phyloP scores from a whole-genome alignment of 176 grass and related monocot genomes.

The Carex scoparia region DNA sequence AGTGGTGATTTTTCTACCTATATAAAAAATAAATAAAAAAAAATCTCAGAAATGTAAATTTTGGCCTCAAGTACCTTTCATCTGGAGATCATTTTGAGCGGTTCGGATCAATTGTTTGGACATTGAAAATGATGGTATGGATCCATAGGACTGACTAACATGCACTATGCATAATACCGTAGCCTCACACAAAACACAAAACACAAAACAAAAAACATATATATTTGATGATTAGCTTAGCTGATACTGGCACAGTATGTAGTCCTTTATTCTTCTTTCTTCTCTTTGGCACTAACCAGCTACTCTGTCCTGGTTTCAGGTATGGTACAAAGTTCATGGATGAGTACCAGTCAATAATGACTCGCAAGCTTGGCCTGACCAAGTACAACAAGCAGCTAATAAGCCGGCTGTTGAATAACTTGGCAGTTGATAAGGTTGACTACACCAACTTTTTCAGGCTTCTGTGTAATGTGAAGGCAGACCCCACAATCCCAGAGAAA shows the following conservation, averaged over 20 bases:
- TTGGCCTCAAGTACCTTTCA: too few relatives aligned
- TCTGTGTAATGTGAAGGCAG: conserved; percentile 81
- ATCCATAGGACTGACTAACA: too few relatives aligned
- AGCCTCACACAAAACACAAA: background rate
- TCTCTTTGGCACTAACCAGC: background rate
- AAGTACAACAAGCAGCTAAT: conserved; percentile 97
- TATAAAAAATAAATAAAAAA: too few relatives aligned
- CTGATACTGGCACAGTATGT: background rate
- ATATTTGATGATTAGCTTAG: background rate
- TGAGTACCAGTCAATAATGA: conserved; percentile 97
- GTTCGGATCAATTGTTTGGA: too few relatives aligned
- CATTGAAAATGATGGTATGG: too few relatives aligned
- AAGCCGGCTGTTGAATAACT: conserved; percentile 69
- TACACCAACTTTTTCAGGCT: conserved; percentile 96
- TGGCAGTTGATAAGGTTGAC: conserved; percentile 93
- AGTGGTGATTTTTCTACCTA: too few relatives aligned
- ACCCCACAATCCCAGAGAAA: conserved; percentile 45
- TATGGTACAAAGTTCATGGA: conserved; percentile 98
- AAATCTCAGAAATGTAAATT: too few relatives aligned
- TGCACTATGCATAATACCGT: too few relatives aligned
- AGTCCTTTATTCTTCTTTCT: background rate
- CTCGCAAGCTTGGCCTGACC: conserved; percentile 66
- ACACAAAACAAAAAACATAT: background rate
- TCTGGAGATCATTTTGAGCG: too few relatives aligned
- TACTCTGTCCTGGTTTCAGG: conserved; percentile 31